These are phyloP conservation scores for Saccharomycopsis sp. DNA, from an alignment of 805 yeast genomes.

Conservation along the genomic window DNA sequence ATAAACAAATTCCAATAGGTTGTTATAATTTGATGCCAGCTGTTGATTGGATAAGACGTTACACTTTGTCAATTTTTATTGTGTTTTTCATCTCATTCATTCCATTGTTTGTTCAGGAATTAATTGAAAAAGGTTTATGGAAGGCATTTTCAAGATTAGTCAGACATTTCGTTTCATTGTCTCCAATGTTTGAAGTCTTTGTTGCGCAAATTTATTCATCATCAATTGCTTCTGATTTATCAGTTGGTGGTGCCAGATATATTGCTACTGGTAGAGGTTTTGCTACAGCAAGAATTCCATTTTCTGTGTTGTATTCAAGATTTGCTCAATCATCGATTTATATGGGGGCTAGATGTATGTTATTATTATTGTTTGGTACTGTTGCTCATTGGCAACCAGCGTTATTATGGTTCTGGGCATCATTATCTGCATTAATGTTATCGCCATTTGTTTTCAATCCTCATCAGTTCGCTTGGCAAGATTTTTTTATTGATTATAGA, in stretches of 20 bases:
- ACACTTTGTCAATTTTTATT: constrained; percentile 82
- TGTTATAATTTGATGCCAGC: constrained; percentile 84
- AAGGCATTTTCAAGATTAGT: constrained; percentile 63
- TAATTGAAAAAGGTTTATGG: constrained; percentile 78
- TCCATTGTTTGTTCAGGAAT: constrained; percentile 81
- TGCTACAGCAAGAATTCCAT: constrained; percentile 76
- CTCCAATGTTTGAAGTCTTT: constrained; percentile 92
- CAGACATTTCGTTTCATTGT: constrained; percentile 72
- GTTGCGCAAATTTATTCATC: constrained; percentile 89
- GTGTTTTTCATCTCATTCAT: constrained; percentile 89
- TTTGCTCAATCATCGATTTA: constrained; percentile 75
- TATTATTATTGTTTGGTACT: constrained; percentile 70
- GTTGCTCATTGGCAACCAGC: constrained; percentile 78
- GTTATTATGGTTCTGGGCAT: constrained; percentile 67
- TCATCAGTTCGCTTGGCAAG: constrained; percentile 63
- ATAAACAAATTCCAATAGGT: constrained; percentile 67
- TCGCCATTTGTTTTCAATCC: constrained; percentile 76
- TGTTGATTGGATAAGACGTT: constrained; percentile 83
- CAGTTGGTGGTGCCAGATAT: constrained; percentile 89
- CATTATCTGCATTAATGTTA: constrained; percentile 54
- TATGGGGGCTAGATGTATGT: constrained; percentile 61
- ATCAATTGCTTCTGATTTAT: constrained; percentile 64
- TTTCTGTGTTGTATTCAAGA: constrained; percentile 63
- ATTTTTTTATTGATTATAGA: constrained; percentile 64
- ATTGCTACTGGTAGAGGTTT: constrained; percentile 92